Percentiles rank a stretch among this genome's conserved stretches.
These are phyloP conservation scores for Populus trichocarpa DNA, from an alignment of 441 rosid species.

Conservation along the genomic window DNA sequence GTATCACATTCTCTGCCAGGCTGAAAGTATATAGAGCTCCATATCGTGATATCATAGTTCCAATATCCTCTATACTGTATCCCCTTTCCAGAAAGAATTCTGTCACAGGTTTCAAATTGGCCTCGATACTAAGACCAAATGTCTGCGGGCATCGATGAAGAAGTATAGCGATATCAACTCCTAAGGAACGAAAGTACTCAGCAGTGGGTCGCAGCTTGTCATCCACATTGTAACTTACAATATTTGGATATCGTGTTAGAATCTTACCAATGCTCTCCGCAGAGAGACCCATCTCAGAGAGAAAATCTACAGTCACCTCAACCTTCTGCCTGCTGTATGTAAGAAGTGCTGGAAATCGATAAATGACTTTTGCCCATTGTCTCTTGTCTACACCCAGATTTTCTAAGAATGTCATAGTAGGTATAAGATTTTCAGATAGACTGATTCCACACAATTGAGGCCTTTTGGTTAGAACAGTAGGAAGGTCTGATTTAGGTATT, in stretches of 20 bases:
- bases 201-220: slow-evolving; percentile 36
- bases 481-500: slow-evolving; percentile 31
- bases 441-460: slow-evolving; percentile 48
- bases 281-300: slow-evolving; percentile 40
- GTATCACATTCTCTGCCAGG: slow-evolving; percentile 20
- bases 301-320: slow-evolving; percentile 33
- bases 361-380: slow-evolving; percentile 46
- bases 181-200: slow-evolving; percentile 20
- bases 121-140: slow-evolving; percentile 23
- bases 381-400: slow-evolving; percentile 41
- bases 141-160: slow-evolving; percentile 26
- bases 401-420: slow-evolving; percentile 41
- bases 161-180: slow-evolving; percentile 24
- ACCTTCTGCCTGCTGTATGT: slow-evolving; percentile 42
- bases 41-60: slow-evolving; percentile 22
- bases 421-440: slow-evolving; percentile 38
- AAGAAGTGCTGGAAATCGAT: slow-evolving; percentile 39
- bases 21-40: slow-evolving; percentile 27
- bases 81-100: slow-evolving; percentile 24
- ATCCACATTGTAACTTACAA: slow-evolving; percentile 33
- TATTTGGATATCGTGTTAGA: slow-evolving; percentile 30
- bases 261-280: slow-evolving; percentile 35
- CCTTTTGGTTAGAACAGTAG: slow-evolving; percentile 34
- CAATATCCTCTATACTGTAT: slow-evolving; percentile 19
- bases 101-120: slow-evolving; percentile 25